Percentiles rank a stretch among this genome's conserved stretches.
These are phyloP conservation scores for Atalantia buxifolia DNA, from an alignment of 345 rosid genomes.

Conservation along the genomic window DNA sequence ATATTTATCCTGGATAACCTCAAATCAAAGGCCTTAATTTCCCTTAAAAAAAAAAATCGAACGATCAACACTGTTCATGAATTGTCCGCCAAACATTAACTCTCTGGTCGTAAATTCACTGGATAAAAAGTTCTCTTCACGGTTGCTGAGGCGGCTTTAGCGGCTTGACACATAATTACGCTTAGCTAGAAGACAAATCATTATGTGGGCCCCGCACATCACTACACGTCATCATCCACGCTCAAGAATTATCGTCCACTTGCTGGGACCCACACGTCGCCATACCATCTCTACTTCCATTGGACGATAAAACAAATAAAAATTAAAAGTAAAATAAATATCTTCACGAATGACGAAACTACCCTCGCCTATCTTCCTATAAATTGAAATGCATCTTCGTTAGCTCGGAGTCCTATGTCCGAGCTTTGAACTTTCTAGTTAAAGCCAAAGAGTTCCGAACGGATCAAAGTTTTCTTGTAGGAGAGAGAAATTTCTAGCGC, in stretches of 20 bases:
- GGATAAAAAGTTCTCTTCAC: neutral
- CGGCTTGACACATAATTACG: neutral
- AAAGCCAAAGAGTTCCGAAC: neutral
- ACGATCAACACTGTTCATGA: neutral
- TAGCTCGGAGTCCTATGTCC: constrained; percentile 2
- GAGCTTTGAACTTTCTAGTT: constrained; percentile 1
- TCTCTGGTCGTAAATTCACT: neutral
- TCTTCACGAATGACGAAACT: constrained; percentile 3
- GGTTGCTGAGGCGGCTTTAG: neutral
- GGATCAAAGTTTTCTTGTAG: neutral
- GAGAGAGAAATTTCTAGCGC: neutral
- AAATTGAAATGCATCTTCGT: neutral
- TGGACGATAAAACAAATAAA: neutral
- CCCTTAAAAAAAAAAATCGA: too few species aligned
- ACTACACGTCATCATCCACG: constrained; percentile 19
- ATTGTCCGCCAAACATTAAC: neutral
- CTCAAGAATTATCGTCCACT: constrained; percentile 38
- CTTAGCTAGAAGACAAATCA: constrained; percentile 5
- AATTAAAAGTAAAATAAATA: neutral
- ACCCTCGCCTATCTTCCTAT: constrained; percentile 22
- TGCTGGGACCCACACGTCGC: constrained; percentile 21
- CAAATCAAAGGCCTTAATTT: too few species aligned
- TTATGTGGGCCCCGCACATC: constrained; percentile 3
- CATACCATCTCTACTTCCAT: constrained; percentile 7
- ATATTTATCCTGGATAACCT: too few species aligned